A percentile compares a stretch with the other conserved stretches of the same genome.
Conservation (phyloP, 75 land plant genomes). For the Selaginella tamariscina region DNA sequence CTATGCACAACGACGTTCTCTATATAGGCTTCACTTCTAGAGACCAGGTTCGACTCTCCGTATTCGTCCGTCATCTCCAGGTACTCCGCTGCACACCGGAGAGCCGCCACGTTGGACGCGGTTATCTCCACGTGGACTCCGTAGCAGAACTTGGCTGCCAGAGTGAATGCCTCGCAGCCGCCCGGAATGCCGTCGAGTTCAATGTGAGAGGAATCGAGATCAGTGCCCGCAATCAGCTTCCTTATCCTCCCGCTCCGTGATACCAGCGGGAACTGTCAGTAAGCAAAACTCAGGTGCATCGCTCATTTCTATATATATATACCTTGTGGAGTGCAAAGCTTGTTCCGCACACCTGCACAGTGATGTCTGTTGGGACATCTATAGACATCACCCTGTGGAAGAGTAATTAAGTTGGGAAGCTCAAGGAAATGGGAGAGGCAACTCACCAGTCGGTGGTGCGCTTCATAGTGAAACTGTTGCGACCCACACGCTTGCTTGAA, state of each 20-base stretch:
- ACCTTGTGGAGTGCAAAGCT: slow-evolving; percentile 78
- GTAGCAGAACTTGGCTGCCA: slow-evolving; percentile 76
- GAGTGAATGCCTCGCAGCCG: slow-evolving; percentile 52
- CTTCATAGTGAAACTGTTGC: background rate
- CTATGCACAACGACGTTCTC: slow-evolving; percentile 36
- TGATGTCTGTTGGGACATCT: slow-evolving; percentile 70
- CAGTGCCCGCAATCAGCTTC: background rate
- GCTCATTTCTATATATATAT: background rate
- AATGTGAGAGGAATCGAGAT: background rate
- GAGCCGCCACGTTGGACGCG: slow-evolving; percentile 40
- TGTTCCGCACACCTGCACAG: slow-evolving; percentile 47
- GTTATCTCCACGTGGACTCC: slow-evolving; percentile 44
- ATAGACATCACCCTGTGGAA: background rate
- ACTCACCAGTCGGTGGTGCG: background rate
- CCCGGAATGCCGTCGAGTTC: slow-evolving; percentile 57
- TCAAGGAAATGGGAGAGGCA: background rate
- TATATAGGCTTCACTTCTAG: slow-evolving; percentile 43
- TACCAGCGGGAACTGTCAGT: background rate
- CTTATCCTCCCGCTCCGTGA: background rate
- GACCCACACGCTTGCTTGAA: background rate
- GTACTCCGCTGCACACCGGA: slow-evolving; percentile 47
- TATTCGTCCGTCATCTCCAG: slow-evolving; percentile 60
- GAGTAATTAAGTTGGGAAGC: background rate
- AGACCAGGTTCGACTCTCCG: slow-evolving; percentile 40
- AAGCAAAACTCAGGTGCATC: background rate